A percentile compares a stretch with the other conserved stretches of the same genome.
Conservation (phyloP, 257 asterid species). For the Scutellaria barbata region DNA sequence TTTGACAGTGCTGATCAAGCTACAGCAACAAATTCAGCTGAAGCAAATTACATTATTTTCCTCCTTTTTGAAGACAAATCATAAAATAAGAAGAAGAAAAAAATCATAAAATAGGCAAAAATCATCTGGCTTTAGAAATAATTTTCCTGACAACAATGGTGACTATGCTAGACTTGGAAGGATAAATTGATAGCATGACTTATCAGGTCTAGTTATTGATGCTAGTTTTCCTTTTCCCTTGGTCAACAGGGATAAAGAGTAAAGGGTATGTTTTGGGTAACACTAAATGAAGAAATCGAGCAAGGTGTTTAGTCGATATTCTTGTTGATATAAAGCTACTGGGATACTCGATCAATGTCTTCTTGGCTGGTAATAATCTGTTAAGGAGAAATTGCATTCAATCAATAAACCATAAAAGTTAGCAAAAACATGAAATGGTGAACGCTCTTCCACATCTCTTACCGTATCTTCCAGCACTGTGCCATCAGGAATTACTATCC, state of each 20-base stretch:
- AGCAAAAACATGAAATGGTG: conserved; percentile 7
- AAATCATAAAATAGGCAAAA: neutral
- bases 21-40: neutral
- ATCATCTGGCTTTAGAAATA: neutral
- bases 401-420: neutral
- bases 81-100: neutral
- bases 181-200: too few relatives aligned
- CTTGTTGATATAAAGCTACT: conserved; percentile 29
- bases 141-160: neutral
- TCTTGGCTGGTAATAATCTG: conserved; percentile 56
- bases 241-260: conserved; percentile 14
- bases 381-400: conserved; percentile 19
- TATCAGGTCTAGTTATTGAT: conserved; percentile 9
- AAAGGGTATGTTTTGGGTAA: conserved; percentile 21
- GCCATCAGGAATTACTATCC: conserved; percentile 69
- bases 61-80: conserved; percentile 13
- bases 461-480: conserved; percentile 73
- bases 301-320: neutral
- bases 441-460: conserved; percentile 7
- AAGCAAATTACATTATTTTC: conserved; percentile 2
- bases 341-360: conserved; percentile 40
- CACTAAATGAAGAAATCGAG: conserved; percentile 21
- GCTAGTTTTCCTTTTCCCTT: conserved; percentile 6
- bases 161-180: neutral
- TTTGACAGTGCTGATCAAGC: neutral